Evolutionary conservation across 2,329 filamentous ascomycete species (phyloP).

Genomic region (Ceratocystis destructans): DNA sequence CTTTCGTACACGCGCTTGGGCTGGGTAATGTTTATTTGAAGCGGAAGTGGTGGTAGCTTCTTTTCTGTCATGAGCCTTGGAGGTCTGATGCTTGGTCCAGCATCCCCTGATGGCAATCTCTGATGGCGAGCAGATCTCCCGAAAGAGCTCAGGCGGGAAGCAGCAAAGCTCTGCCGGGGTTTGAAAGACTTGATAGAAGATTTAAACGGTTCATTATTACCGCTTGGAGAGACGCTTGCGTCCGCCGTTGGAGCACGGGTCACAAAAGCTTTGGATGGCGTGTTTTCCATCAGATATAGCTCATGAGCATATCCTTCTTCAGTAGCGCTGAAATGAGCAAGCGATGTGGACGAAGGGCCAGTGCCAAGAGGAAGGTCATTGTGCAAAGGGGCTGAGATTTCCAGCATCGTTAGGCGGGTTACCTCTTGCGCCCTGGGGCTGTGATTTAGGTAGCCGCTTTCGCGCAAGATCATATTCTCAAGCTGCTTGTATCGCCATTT

Average conservation of each 20-base stretch:
- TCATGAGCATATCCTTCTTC: constrained; percentile 11
- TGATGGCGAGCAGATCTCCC: constrained; percentile 5
- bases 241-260: not conserved
- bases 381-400: constrained; percentile 32
- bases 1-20: not conserved
- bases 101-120: constrained; percentile 14
- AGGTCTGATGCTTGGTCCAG: not conserved
- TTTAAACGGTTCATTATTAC: not conserved
- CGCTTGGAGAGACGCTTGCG: not conserved
- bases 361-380: constrained; percentile 17
- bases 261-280: constrained; percentile 21
- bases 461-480: constrained; percentile 26
- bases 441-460: constrained; percentile 24
- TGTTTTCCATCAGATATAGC: constrained; percentile 18
- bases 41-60: constrained; percentile 11
- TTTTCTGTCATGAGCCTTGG: not conserved
- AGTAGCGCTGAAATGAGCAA: constrained; percentile 18
- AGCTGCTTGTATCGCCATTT: constrained; percentile 31
- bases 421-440: constrained; percentile 25
- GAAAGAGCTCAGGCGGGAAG: not conserved
- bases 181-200: not conserved
- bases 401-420: constrained; percentile 24
- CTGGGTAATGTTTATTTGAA: constrained; percentile 1
- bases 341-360: not conserved
- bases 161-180: not conserved